Evolutionary conservation across 1,284 basidiomycete genomes (phyloP), one percentile per base, ranked within the genome.

Genomic region (Gomphus bonarii): DNA sequence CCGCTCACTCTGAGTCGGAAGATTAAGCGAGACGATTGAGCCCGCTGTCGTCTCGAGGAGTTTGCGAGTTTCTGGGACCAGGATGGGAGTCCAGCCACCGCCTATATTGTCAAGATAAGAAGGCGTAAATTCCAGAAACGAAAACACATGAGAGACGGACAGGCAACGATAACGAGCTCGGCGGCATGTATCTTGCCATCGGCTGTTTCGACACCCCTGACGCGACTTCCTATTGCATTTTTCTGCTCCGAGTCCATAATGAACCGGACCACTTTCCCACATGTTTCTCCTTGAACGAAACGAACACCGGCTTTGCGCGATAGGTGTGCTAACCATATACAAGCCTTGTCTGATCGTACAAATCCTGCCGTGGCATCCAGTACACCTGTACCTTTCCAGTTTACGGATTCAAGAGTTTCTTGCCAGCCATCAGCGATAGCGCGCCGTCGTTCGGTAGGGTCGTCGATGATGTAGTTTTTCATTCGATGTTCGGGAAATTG

Each of bases 11-110:
- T 6, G 11, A 14, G 49, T 28, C 8, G 49, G 49, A 22, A 50
- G 49, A 11, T 35, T 31, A 12, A 50, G 28, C 49, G 49, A 50
- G 25, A 50, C 3, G 11, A 50, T 50, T 31, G 49, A 50, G 28
- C 49, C 49, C 11, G 49, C 49, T 20, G 49, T 50, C n/a, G 49
- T 50, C 31, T 50, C 49, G 30, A 50, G 4, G 33, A 50, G 49
- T n/a, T 35, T 35, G 18, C 49, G 25, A 6, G 49, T 18, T 7
- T 30, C 25, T 22, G 49, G 49, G 18, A 50, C 49, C 10, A 50
- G 18, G 25, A 14, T 33, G 5, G 49, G 49, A 6, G 49, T 50
- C 49, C 49, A 50, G 12, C 49, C 49, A 33, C 49, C 49, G 16
- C 25, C 49, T 50, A 1, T 9, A 33, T 20, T 16, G 33, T 31